A percentile compares a stretch with the other conserved stretches of the same genome.
These are phyloP conservation scores for Bacterosira constricta DNA, from an alignment of 108 stramenopile species.

Conservation along the genomic window DNA sequence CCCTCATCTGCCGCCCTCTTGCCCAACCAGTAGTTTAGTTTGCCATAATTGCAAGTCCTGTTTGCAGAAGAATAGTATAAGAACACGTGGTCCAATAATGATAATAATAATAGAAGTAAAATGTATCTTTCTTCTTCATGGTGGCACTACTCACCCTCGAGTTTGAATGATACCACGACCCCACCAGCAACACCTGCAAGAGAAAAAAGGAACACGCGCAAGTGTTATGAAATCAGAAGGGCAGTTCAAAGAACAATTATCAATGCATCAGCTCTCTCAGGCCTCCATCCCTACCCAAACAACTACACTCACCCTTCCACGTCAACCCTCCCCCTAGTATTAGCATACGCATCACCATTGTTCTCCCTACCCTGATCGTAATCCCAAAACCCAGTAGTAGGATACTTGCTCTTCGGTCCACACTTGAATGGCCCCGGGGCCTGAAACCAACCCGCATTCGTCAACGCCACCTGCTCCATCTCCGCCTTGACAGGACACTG, in stretches of 20 bases:
- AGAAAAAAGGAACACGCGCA: not conserved
- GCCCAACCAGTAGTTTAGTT: constrained; percentile 44
- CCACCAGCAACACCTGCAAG: constrained; percentile 46
- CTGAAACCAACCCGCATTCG: constrained; percentile 51
- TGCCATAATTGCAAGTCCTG: constrained; percentile 46
- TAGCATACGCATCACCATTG: constrained; percentile 43
- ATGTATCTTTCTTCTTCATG: not conserved
- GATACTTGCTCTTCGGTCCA: constrained; percentile 42
- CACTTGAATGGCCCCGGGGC: constrained; percentile 52
- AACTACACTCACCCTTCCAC: constrained; percentile 39
- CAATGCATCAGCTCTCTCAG: no score
- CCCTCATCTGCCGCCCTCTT: constrained; percentile 40
- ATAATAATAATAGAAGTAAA: not conserved
- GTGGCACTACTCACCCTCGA: constrained; percentile 15
- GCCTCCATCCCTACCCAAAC: no score
- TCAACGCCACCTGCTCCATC: constrained; percentile 47
- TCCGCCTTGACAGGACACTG: constrained; percentile 43
- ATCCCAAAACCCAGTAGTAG: constrained; percentile 52
- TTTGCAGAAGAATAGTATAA: not conserved
- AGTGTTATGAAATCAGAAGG: not conserved
- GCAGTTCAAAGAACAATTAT: not conserved
- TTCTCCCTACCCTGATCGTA: constrained; percentile 44
- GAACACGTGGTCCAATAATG: not conserved
- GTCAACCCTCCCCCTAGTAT: constrained; percentile 42
- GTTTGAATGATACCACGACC: constrained; percentile 53